A percentile compares a stretch with the other conserved stretches of the same genome.
These are phyloP conservation scores for Colletotrichum tropicale DNA, from an alignment of 2,329 filamentous ascomycete species.

Conservation along the genomic window DNA sequence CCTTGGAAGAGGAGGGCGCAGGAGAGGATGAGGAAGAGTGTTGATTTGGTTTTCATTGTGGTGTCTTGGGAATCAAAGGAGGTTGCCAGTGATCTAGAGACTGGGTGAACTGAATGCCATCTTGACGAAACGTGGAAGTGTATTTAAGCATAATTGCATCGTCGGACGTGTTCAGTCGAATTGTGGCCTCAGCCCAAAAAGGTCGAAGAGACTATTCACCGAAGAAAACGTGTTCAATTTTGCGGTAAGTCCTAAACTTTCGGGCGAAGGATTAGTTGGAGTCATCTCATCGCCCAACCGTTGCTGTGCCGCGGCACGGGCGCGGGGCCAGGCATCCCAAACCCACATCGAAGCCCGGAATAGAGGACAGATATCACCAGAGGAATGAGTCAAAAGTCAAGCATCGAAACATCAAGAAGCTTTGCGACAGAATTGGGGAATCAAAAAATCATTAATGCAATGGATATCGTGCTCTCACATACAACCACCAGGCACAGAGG, in stretches of 20 bases:
- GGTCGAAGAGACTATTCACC: background rate
- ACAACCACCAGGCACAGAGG: background rate
- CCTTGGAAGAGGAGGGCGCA: background rate
- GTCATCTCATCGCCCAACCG: background rate
- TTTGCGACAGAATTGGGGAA: background rate
- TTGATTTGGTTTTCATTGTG: background rate
- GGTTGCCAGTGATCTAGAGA: rapidly evolving
- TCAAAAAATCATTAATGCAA: background rate
- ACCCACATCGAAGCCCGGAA: background rate
- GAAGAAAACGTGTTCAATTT: background rate
- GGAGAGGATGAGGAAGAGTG: background rate
- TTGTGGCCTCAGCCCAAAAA: background rate
- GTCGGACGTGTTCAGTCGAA: background rate
- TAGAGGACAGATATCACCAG: background rate
- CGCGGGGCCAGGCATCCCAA: background rate
- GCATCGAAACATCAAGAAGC: background rate
- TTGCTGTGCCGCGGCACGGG: background rate
- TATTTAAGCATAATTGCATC: background rate
- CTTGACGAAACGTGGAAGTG: rapidly evolving
- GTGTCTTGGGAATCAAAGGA: background rate
- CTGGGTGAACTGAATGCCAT: background rate
- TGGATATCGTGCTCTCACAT: background rate
- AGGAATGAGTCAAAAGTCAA: background rate
- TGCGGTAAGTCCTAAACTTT: no score
- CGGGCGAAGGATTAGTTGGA: background rate